Base-by-base conservation (phyloP, 2,329 filamentous ascomycete genomes). In the Dactylellina leptospora region DNA sequence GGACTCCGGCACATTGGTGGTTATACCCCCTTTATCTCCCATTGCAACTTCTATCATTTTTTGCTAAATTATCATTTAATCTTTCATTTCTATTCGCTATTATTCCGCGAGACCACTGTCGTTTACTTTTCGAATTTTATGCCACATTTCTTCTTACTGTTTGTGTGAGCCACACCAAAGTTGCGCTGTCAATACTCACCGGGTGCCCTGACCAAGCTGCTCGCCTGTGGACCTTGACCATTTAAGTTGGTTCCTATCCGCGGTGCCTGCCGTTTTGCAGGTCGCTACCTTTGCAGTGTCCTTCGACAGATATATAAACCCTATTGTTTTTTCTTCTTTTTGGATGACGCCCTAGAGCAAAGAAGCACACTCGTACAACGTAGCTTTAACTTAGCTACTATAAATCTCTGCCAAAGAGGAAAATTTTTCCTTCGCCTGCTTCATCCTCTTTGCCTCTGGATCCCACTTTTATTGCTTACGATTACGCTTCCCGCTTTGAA, bases 391-490 rank as follows among this genome's bases (percentile, higher is more conserved):
- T 16, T 53, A 72, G 68, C 45, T 72, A 48, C 56, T 71, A 72
- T 72, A 72, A 72, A 72, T 59, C 68, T 72, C 53, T 64, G 68
- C 45, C 59, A 64, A 72, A 72, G 59, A 38, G 59, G 68, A 72
- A 72, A 63, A 64, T 27, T 54, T 71, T 64, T 63, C 42, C 59
- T 54, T 64, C 68, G 54, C 64, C 59, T 64, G 48, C 38, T 66
- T 40, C 44, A 56, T 71, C 51, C 68, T 72, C 48, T 53, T 30
- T 30, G 64, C 56, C 40, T 72, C n/a, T 33, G 18, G 50, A 48
- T 38, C 42, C 27, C 20, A 22, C 45, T 71, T 71, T 64, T 54
- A 64, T 60, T 72, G 51, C 50, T 56, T 55, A 72, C 68, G 38
- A 62, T 55, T n/a, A n/a, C n/a, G n/a, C 40, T 38, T 44, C 27